phyloP scores from a whole-genome alignment of 805 yeast genomes.

The Allodekkera sacchari region DNA sequence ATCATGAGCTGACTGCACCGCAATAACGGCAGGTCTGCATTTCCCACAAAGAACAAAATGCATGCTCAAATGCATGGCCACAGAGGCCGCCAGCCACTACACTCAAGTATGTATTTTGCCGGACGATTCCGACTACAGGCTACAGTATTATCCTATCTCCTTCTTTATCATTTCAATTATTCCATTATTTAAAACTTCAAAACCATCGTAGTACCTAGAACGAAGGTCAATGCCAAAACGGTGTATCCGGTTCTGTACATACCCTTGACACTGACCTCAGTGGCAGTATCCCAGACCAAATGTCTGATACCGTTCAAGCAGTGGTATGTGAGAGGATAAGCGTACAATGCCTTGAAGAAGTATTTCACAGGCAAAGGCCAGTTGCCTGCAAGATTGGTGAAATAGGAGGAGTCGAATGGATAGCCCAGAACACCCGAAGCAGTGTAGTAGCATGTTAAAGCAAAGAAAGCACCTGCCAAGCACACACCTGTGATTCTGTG shows the following conservation, averaged over 20 bases:
- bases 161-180: constrained; percentile 16
- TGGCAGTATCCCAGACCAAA: constrained; percentile 86
- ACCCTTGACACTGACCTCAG: constrained; percentile 71
- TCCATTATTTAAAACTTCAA: too few species aligned
- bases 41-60: too few species aligned
- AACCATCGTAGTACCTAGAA: constrained; percentile 50
- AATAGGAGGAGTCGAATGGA: constrained; percentile 41
- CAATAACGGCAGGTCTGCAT: too few species aligned
- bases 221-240: constrained; percentile 59
- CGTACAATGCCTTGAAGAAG: constrained; percentile 57
- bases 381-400: constrained; percentile 49
- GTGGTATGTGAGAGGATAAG: constrained; percentile 86
- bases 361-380: constrained; percentile 58
- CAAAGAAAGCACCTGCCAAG: constrained; percentile 73
- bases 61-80: too few species aligned
- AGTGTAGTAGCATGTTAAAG: constrained; percentile 67
- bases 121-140: too few species aligned
- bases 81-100: too few species aligned
- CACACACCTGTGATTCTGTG: constrained; percentile 88
- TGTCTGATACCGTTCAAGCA: constrained; percentile 85
- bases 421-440: constrained; percentile 57
- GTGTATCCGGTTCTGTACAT: constrained; percentile 88
- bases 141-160: neutral
- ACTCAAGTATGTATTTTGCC: too few species aligned
- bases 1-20: too few species aligned